Conservation (phyloP, 768 basidiomycete genomes). For the Baorangia bicolor region DNA sequence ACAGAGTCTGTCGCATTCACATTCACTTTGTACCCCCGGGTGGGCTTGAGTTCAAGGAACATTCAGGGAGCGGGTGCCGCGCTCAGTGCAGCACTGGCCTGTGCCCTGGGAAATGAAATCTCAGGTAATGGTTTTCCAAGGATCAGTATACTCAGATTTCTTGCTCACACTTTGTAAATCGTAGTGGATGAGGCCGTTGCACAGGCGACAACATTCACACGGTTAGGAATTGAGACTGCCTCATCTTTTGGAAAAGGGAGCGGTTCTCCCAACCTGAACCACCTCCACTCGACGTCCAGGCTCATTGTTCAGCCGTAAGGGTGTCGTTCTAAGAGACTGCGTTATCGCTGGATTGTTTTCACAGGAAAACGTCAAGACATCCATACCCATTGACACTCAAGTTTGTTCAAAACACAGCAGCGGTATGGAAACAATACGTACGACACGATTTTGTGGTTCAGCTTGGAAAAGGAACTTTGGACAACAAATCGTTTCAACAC, state of each 20-base stretch:
- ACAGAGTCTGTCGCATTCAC: neutral
- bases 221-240: neutral
- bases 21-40: neutral
- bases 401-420: neutral
- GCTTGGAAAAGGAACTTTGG: neutral
- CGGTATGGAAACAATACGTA: constrained; percentile 2
- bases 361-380: neutral
- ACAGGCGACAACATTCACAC: constrained; percentile 1
- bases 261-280: neutral
- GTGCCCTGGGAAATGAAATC: neutral
- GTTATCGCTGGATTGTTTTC: neutral
- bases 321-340: neutral
- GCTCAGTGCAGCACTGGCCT: neutral
- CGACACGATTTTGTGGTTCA: constrained; percentile 3
- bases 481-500: constrained; percentile 2
- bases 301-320: constrained; percentile 2
- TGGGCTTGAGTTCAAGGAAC: neutral
- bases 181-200: neutral
- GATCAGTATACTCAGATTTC: neutral
- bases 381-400: neutral
- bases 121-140: neutral
- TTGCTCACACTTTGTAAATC: neutral
- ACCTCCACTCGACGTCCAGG: neutral
- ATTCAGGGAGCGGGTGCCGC: neutral
- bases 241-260: neutral